Conservation (phyloP, 257 asterid genomes). For the Solanum boliviense region DNA sequence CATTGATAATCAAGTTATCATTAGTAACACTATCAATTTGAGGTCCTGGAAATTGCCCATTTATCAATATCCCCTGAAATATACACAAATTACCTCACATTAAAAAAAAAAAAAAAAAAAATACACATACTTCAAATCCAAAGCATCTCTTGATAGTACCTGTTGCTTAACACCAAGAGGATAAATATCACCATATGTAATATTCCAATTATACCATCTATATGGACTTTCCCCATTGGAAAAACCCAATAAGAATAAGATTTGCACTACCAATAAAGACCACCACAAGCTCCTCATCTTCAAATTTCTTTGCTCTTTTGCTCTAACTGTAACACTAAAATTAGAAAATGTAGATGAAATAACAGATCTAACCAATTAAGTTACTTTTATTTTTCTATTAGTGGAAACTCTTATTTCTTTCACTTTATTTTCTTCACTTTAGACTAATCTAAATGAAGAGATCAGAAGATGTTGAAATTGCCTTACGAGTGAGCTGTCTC, state of each 20-base stretch:
- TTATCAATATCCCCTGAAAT: slow-evolving; percentile 40
- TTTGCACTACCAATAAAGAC: neutral
- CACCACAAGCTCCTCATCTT: slow-evolving; percentile 7
- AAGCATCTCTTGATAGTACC: slow-evolving; percentile 10
- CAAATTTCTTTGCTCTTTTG: neutral
- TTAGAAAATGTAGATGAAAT: neutral
- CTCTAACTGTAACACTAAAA: neutral
- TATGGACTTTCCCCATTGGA: slow-evolving; percentile 32
- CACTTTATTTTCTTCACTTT: neutral
- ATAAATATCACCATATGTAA: slow-evolving; percentile 37
- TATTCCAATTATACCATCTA: slow-evolving; percentile 28
- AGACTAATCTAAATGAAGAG: neutral
- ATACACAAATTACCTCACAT: neutral
- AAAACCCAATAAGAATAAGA: neutral
- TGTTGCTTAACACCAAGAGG: slow-evolving; percentile 45
- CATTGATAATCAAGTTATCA: slow-evolving; percentile 31
- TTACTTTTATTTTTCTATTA: neutral
- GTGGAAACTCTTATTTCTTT: neutral
- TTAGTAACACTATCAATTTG: slow-evolving; percentile 23
- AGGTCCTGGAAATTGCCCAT: slow-evolving; percentile 45
- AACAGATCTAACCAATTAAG: neutral
- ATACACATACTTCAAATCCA: neutral
- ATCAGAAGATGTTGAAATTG: neutral
- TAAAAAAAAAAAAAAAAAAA: neutral
- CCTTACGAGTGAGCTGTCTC: neutral